Evolutionary conservation across 495 filamentous ascomycete species (phyloP), one percentile per base, ranked within the genome.

Genomic region (Penicillium flavigenum): DNA sequence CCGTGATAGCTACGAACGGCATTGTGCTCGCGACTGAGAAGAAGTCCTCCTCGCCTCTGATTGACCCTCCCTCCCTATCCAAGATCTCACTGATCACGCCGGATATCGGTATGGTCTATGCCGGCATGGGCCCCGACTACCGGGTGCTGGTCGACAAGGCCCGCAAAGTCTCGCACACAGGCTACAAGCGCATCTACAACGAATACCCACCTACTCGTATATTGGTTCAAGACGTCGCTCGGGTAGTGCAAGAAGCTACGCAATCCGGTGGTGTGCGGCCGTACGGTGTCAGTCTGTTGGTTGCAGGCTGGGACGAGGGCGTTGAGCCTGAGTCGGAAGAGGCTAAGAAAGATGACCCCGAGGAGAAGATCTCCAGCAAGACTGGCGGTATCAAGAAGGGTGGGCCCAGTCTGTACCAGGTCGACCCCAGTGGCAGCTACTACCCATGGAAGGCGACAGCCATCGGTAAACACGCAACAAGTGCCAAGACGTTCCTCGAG

Each of bases 171-270:
- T 94, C 91, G n/a, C 95, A 99, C 78, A 96, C 95, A 46, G 88
- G 88, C 73, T 99, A 98, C 85, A 99, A 99, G 83, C 91, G 94
- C 72, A 89, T 99, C 74, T 99, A 99, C 81, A 99, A 99, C 76
- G 94, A 99, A 80, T 99, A 99, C 82, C 94, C 94, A 14, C 94
- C 94, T 10, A 99, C 95, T 27, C 84, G 94, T 60, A 99, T 99
- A 83, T 80, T 99, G 72, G 94, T 99, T 55, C 94, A 99, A 76
- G 95, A 99, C 67, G 93, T 99, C 51, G 94, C 94, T 44, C 85
- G 91, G 62, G 92, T 96, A 55, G 96, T 99, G 87, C 95, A 99
- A 72, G 94, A 99, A 75, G 94, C 94, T 27, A 99, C 94, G 43
- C 94, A 99, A 76, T 93, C 88, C 53, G 94, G 92, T 72, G 94